Conservation (phyloP, 768 basidiomycete genomes). For the Lactarius hatsudake region DNA sequence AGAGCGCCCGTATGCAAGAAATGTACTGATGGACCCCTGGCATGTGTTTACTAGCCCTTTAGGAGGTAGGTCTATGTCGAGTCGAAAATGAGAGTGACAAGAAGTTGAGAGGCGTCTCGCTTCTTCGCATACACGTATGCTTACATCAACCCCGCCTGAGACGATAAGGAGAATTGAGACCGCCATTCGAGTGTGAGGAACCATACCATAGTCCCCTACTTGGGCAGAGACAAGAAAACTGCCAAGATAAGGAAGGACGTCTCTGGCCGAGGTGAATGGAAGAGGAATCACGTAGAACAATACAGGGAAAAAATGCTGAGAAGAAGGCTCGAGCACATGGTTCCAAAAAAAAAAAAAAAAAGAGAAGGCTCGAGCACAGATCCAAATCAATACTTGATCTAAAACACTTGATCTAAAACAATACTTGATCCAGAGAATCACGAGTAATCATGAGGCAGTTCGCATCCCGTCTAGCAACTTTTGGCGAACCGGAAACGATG, state of each 20-base stretch:
- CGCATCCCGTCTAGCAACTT: not conserved
- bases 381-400: too few relatives aligned
- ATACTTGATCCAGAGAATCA: not conserved
- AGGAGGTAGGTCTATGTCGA: not conserved
- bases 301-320: too few relatives aligned
- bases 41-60: not conserved
- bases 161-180: not conserved
- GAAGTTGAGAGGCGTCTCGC: not conserved
- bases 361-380: not conserved
- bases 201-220: too few relatives aligned
- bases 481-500: not conserved
- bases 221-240: not conserved
- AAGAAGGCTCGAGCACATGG: too few relatives aligned
- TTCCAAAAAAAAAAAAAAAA: too few relatives aligned
- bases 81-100: not conserved
- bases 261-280: not conserved
- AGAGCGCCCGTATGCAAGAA: not conserved
- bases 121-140: not conserved
- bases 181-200: not conserved
- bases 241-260: too few relatives aligned
- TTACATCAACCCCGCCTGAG: not conserved
- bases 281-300: not conserved
- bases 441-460: not conserved
- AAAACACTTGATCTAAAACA: too few relatives aligned
- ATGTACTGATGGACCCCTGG: not conserved